A percentile compares a stretch with the other conserved stretches of the same genome.
These are phyloP conservation scores for Galerina sulciceps DNA, from an alignment of 768 basidiomycete genomes.

Conservation along the genomic window DNA sequence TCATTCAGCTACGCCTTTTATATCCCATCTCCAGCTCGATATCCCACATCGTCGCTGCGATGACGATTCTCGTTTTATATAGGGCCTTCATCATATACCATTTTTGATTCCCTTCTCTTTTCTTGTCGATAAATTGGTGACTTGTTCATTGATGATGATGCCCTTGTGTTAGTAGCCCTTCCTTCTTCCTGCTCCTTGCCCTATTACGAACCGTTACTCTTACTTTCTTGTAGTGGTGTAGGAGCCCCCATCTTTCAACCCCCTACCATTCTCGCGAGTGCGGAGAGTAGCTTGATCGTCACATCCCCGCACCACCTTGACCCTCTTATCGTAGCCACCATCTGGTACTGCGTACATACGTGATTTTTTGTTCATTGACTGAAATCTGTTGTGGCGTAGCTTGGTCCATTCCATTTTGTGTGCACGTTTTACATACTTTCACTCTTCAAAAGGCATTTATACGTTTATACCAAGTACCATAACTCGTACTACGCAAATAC, in stretches of 20 bases:
- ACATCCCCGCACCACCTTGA: neutral
- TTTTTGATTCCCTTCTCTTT: neutral
- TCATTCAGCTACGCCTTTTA: neutral
- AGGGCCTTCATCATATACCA: neutral
- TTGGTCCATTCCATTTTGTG: too few relatives aligned
- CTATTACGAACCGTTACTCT: neutral
- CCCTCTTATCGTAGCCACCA: neutral
- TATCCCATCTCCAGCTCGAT: neutral
- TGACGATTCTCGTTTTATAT: neutral
- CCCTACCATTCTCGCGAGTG: too few relatives aligned
- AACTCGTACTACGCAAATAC: too few relatives aligned
- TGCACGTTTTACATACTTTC: too few relatives aligned
- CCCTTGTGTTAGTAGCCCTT: neutral
- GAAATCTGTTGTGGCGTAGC: too few relatives aligned
- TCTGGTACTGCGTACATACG: too few relatives aligned
- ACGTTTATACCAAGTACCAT: too few relatives aligned
- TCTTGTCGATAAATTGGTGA: neutral
- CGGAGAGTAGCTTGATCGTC: neutral
- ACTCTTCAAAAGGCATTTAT: too few relatives aligned
- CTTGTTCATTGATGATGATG: neutral
- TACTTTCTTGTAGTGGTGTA: neutral
- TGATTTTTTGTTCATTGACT: too few relatives aligned
- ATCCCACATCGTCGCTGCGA: neutral
- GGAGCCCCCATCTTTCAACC: neutral
- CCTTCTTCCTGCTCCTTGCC: slow-evolving; percentile 1